These are phyloP conservation scores for Rhizomucor miehei DNA, from an alignment of 371 early-diverging fungal species.

Conservation along the genomic window DNA sequence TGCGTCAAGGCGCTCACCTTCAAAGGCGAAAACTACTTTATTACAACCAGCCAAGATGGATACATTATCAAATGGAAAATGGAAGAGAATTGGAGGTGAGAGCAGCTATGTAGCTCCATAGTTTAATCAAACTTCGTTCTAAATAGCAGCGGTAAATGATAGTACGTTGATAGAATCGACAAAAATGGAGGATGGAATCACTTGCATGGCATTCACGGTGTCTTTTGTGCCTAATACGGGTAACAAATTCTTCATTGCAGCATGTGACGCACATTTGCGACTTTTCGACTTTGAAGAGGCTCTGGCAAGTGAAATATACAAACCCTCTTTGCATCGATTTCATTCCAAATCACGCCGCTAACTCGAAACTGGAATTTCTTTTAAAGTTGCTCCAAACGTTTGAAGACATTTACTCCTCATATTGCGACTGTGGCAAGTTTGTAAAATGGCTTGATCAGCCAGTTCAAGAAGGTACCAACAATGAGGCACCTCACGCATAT, in stretches of 20 bases:
- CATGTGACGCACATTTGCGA: conserved; percentile 81
- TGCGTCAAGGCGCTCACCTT: conserved; percentile 74
- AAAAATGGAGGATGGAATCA: conserved; percentile 77
- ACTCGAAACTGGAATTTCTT: neutral
- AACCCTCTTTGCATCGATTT: too few species aligned
- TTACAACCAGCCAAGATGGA: conserved; percentile 92
- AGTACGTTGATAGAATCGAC: conserved; percentile 55
- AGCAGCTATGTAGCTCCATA: neutral
- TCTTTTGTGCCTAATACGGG: conserved; percentile 90
- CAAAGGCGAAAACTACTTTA: conserved; percentile 71
- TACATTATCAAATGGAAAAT: conserved; percentile 87
- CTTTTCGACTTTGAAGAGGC: conserved; percentile 87
- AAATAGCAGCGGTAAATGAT: neutral
- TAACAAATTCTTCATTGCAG: conserved; percentile 86
- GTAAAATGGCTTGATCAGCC: conserved; percentile 63
- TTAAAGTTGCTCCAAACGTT: conserved; percentile 73
- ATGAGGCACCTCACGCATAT: conserved; percentile 46
- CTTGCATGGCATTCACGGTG: conserved; percentile 93
- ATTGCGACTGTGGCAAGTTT: conserved; percentile 89
- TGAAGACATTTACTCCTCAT: conserved; percentile 78
- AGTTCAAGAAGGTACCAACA: conserved; percentile 6
- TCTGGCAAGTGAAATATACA: conserved; percentile 35
- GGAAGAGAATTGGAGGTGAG: conserved; percentile 68
- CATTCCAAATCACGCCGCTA: too few species aligned
- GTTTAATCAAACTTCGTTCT: too few species aligned